Percentiles rank a stretch among this genome's conserved stretches.
phyloP scores from a whole-genome alignment of 2,329 filamentous ascomycete genomes.

The Madurella fahalii region DNA sequence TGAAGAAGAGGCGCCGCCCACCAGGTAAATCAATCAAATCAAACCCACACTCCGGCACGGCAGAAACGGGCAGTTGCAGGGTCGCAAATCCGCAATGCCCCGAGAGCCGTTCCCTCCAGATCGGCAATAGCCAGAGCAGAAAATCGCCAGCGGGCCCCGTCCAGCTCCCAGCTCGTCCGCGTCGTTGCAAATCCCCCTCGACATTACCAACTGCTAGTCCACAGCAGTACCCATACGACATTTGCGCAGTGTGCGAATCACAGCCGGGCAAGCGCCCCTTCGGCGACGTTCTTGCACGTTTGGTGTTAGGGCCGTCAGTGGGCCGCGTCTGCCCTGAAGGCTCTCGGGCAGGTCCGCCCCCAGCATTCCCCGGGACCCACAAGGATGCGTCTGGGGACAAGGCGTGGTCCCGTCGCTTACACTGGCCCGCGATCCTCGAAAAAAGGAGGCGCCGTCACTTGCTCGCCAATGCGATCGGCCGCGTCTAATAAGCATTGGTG shows the following conservation, averaged over 20 bases:
- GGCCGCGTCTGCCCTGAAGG: conserved; percentile 9
- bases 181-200: background rate
- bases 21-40: background rate
- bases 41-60: background rate
- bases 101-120: background rate
- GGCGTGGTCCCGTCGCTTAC: conserved; percentile 20
- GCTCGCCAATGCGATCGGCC: background rate
- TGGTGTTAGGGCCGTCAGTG: conserved; percentile 13
- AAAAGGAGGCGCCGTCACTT: background rate
- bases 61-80: conserved; percentile 3
- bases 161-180: background rate
- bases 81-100: conserved; percentile 1
- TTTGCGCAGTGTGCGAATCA: conserved; percentile 20
- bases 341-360: conserved; percentile 16
- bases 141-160: background rate
- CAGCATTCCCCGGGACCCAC: conserved; percentile 5
- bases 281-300: conserved; percentile 4
- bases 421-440: conserved; percentile 8
- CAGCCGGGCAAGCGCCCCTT: background rate
- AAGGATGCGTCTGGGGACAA: conserved; percentile 14
- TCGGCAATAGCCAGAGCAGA: background rate
- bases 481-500: background rate
- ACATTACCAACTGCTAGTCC: background rate
- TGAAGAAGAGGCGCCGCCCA: background rate
- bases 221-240: conserved; percentile 2